Base-by-base conservation (phyloP, 768 basidiomycete species). In the Macrocybe gigantea region DNA sequence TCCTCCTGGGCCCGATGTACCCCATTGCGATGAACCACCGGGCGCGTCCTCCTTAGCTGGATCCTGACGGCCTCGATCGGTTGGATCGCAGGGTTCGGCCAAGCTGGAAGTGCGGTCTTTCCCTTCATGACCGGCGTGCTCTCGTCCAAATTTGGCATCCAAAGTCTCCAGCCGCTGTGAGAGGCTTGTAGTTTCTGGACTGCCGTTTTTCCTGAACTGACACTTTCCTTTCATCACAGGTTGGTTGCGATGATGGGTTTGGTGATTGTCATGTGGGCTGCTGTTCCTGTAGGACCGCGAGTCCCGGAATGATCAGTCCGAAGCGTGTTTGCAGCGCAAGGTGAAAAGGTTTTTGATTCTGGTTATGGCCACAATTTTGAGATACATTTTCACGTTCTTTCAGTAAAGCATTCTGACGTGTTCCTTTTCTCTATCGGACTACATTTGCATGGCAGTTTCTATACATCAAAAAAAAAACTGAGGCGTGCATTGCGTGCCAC, bases 81-180 rank as follows among this genome's bases (percentile, higher is more conserved):
- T 7, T 84, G 81, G 82, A 80, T 83, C 31, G 79, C 80, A 5
- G 79, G 78, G 4, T 74, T 80, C 32, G 86, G 88, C 0, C 82
- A 84, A 57, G 79, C 84, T 2, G 88, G 88, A 12, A 80, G 80
- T 37, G 87, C 87, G 0, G 52, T 85, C 6, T 57, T 89, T 5
- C 87, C 88, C 0, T 88, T 90, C 55, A 72, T 88, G 51, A 83
- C 83, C 1, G 86, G 87, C 15, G 74, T 80, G 1, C 73, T 90
- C 22, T 77, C 87, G 5, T 71, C 72, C 22, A 79, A 71, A 50
- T 75, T 79, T 35, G 86, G 77, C 0, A 84, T 86, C 38, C 65
- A 69, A 48, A 75, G 72, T 51, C 59, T 85, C 48, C 81, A 83
- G 53, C 83, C 83, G 6, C 61, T 84, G 82, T 84, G 53, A 61